Percentiles rank a stretch among this genome's conserved stretches.
These are phyloP conservation scores for Hypoxylon sp. DNA, from an alignment of 2,329 filamentous ascomycete genomes.

Conservation along the genomic window DNA sequence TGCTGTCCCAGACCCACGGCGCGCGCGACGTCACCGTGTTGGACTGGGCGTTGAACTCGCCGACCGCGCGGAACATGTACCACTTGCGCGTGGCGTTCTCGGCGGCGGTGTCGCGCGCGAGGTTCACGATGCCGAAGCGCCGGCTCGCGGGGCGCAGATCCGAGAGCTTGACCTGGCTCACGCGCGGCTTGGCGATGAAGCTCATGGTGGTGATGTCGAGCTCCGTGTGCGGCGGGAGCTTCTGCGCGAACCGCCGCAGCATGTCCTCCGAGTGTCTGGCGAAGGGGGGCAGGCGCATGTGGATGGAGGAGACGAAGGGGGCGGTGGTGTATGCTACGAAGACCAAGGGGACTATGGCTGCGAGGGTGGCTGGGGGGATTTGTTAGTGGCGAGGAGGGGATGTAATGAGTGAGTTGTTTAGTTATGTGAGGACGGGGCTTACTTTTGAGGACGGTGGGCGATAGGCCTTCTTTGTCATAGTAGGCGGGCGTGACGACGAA, in stretches of 20 bases:
- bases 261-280: constrained; percentile 71
- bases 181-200: constrained; percentile 65
- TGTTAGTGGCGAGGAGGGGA: constrained; percentile 9
- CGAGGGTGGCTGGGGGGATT: constrained; percentile 65
- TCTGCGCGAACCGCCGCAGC: constrained; percentile 64
- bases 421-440: constrained; percentile 16
- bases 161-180: constrained; percentile 51
- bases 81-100: constrained; percentile 51
- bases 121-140: constrained; percentile 57
- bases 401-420: too few relatives aligned
- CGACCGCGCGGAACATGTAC: constrained; percentile 55
- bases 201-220: constrained; percentile 69
- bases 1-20: constrained; percentile 55
- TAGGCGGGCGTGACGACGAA: constrained; percentile 73
- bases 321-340: constrained; percentile 74
- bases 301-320: constrained; percentile 79
- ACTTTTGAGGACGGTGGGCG: constrained; percentile 45
- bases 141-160: constrained; percentile 52
- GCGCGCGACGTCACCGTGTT: constrained; percentile 47
- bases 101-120: constrained; percentile 49
- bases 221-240: constrained; percentile 59
- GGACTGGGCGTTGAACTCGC: constrained; percentile 53
- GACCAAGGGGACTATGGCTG: constrained; percentile 73
- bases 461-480: constrained; percentile 53
- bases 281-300: constrained; percentile 74